phyloP scores from a whole-genome alignment of 2,329 filamentous ascomycete genomes.

The Alternaria triticimaculans region DNA sequence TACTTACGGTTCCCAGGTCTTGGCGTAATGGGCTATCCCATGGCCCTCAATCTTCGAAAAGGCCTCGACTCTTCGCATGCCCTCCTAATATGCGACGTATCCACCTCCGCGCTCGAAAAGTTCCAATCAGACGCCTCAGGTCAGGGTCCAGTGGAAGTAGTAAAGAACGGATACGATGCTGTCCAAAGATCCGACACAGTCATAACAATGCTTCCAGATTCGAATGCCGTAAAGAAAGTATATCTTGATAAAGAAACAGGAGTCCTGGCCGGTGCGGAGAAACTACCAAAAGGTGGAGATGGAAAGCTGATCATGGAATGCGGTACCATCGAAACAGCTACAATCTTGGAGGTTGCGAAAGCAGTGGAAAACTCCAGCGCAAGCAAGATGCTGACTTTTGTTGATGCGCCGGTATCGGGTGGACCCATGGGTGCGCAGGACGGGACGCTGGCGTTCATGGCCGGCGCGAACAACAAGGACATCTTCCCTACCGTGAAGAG shows the following conservation, averaged over 20 bases:
- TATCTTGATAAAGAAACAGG: conserved; percentile 52
- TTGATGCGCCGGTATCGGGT: conserved; percentile 94
- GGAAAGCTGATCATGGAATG: conserved; percentile 88
- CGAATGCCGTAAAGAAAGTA: conserved; percentile 46
- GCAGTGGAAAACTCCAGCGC: conserved; percentile 59
- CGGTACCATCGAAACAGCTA: conserved; percentile 93
- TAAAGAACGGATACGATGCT: conserved; percentile 50
- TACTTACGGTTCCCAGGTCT: conserved; percentile 34
- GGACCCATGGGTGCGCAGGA: conserved; percentile 88
- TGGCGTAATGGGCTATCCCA: conserved; percentile 53
- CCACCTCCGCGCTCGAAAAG: conserved; percentile 41
- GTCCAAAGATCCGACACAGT: conserved; percentile 49
- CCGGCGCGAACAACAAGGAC: conserved; percentile 65
- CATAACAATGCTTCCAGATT: conserved; percentile 53
- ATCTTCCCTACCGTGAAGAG: conserved; percentile 64
- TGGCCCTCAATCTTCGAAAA: conserved; percentile 51
- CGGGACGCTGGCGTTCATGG: conserved; percentile 91
- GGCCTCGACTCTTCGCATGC: conserved; percentile 41
- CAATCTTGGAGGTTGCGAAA: conserved; percentile 79
- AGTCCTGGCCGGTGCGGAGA: conserved; percentile 50
- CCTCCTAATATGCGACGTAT: conserved; percentile 51
- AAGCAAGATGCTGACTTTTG: conserved; percentile 71
- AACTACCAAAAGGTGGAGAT: conserved; percentile 44
- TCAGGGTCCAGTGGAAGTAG: conserved; percentile 46
- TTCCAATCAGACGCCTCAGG: conserved; percentile 48